Percentiles rank a stretch among this genome's conserved stretches.
These are phyloP conservation scores for Neopestalotiopsis sp. DNA, from an alignment of 2,329 filamentous ascomycete species.

Conservation along the genomic window DNA sequence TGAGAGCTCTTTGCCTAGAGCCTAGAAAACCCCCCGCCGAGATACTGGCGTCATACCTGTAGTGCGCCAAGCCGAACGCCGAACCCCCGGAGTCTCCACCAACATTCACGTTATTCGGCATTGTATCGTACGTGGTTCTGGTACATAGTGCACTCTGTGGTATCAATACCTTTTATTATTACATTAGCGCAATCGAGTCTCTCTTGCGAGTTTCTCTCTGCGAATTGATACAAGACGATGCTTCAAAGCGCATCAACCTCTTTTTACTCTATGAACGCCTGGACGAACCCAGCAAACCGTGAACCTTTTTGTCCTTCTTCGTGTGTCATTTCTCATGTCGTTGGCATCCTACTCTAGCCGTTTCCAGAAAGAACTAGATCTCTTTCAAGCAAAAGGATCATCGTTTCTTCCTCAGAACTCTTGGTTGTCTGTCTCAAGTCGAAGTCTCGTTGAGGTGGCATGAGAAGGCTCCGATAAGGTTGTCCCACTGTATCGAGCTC, in stretches of 20 bases:
- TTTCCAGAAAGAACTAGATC: neutral
- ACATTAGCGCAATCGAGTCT: neutral
- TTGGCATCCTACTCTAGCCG: neutral
- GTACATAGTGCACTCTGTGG: neutral
- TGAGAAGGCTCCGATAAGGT: constrained; percentile 42
- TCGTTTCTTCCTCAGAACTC: too few relatives aligned
- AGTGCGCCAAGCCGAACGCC: constrained; percentile 13
- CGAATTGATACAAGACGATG: neutral
- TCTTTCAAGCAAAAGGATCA: neutral
- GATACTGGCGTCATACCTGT: constrained; percentile 16
- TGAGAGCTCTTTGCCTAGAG: neutral
- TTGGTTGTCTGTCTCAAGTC: constrained; percentile 9
- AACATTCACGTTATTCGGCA: neutral
- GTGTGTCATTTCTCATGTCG: neutral
- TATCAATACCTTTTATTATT: constrained; percentile 6
- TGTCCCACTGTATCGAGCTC: constrained; percentile 50
- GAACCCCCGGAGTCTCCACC: constrained; percentile 8
- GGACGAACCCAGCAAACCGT: neutral
- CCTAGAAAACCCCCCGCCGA: neutral
- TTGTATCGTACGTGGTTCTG: neutral
- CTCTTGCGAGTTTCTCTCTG: neutral
- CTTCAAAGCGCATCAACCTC: neutral
- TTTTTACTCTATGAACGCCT: neutral
- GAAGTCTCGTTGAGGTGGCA: constrained; percentile 39
- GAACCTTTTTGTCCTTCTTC: neutral